phyloP scores from a whole-genome alignment of 495 filamentous ascomycete genomes.

The Ramalina peruviana region DNA sequence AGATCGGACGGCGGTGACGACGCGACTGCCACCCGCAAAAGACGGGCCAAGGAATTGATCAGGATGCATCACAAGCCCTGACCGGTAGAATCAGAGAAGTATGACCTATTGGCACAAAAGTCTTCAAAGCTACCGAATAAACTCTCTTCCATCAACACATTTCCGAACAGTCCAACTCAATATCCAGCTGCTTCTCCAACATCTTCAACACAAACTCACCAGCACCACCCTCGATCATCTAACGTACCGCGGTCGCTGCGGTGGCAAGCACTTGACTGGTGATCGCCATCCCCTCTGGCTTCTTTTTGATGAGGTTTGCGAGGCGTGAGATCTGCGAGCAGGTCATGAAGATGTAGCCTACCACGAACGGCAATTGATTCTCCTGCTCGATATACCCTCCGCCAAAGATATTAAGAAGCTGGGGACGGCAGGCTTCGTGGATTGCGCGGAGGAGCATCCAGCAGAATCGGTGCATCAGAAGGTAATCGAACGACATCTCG shows the following conservation, averaged over 20 bases:
- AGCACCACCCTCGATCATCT: conserved; percentile 1
- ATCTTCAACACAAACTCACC: background rate
- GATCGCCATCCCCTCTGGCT: background rate
- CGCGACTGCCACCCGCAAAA: no score
- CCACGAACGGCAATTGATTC: conserved; percentile 24
- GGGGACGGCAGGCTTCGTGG: conserved; percentile 15
- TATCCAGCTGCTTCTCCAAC: conserved; percentile 14
- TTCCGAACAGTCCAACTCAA: no score
- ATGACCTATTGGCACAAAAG: no score
- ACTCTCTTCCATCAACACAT: no score
- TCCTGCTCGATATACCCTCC: conserved; percentile 24
- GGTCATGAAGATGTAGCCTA: conserved; percentile 28
- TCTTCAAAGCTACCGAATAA: no score
- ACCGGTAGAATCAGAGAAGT: no score
- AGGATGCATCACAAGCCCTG: no score
- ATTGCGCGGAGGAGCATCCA: conserved; percentile 24
- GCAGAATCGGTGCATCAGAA: conserved; percentile 24
- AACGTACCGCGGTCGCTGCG: background rate
- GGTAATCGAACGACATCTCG: conserved; percentile 27
- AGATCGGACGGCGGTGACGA: no score
- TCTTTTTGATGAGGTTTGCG: background rate
- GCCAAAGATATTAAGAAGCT: conserved; percentile 19
- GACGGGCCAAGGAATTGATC: no score
- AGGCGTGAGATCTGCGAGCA: conserved; percentile 5
- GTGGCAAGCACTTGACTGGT: background rate